Conservation (phyloP, 108 stramenopile genomes). For the Cyclotella kingstonii region DNA sequence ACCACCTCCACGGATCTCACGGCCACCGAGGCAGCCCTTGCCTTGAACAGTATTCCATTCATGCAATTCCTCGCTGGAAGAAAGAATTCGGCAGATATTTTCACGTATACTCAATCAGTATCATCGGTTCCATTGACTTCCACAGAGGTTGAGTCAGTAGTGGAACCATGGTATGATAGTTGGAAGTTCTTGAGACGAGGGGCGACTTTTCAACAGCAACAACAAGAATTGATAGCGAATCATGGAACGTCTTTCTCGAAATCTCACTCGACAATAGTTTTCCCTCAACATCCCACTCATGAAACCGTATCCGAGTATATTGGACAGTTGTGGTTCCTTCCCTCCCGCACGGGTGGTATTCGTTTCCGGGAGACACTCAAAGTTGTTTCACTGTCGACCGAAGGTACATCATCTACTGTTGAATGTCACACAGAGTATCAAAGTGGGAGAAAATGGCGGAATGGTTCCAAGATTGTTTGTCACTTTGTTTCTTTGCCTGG, state of each 20-base stretch:
- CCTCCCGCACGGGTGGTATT: slow-evolving; percentile 3
- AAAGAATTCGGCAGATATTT: slow-evolving; percentile 21
- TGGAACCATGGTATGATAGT: neutral
- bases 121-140: neutral
- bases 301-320: slow-evolving; percentile 33
- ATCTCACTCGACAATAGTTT: neutral
- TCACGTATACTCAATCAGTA: slow-evolving; percentile 21
- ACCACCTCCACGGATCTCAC: neutral
- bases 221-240: too few relatives aligned
- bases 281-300: slow-evolving; percentile 9
- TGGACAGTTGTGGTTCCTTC: slow-evolving; percentile 32
- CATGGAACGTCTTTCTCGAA: neutral
- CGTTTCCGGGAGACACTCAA: slow-evolving; percentile 32
- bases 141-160: neutral
- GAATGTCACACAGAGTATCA: slow-evolving; percentile 34
- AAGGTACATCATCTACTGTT: slow-evolving; percentile 22
- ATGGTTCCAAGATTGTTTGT: slow-evolving; percentile 30
- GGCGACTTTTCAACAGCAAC: too few relatives aligned
- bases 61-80: slow-evolving; percentile 13
- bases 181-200: neutral
- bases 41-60: slow-evolving; percentile 30
- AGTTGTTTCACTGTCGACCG: slow-evolving; percentile 15
- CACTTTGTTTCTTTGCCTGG: slow-evolving; percentile 1
- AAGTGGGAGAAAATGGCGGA: slow-evolving; percentile 22
- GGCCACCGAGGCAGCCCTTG: slow-evolving; percentile 34